Evolutionary conservation across 768 basidiomycete species (phyloP), one percentile per base, ranked within the genome.

Genomic region (Suillus occidentalis): DNA sequence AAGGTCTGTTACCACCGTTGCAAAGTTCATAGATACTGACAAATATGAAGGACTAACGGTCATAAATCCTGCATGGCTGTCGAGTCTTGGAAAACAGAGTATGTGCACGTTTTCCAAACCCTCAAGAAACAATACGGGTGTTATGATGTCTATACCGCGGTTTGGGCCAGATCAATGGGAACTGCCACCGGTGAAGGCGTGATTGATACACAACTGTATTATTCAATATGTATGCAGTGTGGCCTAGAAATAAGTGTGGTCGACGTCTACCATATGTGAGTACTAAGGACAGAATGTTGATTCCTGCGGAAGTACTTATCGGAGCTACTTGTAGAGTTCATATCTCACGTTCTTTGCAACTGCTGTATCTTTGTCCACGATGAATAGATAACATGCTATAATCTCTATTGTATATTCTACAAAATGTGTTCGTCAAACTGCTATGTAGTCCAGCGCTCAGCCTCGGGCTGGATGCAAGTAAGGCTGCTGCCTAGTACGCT

Each of bases 101-200:
- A 77, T 98, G 28, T 98, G 96, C 76, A 90, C 90, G 1, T 97
- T 92, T 75, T 95, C 93, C 8, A 95, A 95, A 76, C 92, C 94
- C 1, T 75, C 86, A 31, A 90, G 90, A 76, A 89, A 89, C 61
- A 86, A 79, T 49, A 77, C 81, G 1, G 90, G 94, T 8, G 78
- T 83, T 12, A 78, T 89, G 65, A 88, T 94, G 83, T 86, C 89
- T 12, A 87, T 89, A 57, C 97, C 97, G 0, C 87, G 84, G 61
- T 98, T 95, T 75, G 94, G 94, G 12, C 89, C 89, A 45, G 87
- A 89, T 37, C 87, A 87, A 8, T 96, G 96, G 89, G 93, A 97
- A 74, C 77, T 99, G 63, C 94, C 95, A 37, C 84, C 93, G 34
- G 68, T 74, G 66, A 78, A 70, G 64, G 75, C 65, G 60, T 63